Evolutionary conservation across 1,284 basidiomycete genomes (phyloP).

Genomic region (Apiotrichum siamense): DNA sequence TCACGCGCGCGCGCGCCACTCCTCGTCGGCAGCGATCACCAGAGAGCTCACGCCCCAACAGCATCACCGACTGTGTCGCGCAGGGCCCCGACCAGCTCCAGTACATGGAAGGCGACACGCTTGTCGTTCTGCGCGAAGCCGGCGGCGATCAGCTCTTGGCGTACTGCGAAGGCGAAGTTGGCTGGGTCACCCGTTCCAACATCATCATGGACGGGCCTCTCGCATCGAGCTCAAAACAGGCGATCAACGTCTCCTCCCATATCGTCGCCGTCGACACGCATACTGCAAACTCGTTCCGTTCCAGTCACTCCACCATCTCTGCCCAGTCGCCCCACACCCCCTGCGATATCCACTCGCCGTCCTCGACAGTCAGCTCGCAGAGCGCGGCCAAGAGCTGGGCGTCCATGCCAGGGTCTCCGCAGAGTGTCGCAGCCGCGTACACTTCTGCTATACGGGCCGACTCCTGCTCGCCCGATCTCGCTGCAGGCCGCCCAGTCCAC

Average conservation of each 20-base stretch:
- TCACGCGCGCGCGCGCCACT: too few species aligned
- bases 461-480: too few species aligned
- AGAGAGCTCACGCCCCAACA: too few species aligned
- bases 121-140: slow-evolving; percentile 71
- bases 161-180: slow-evolving; percentile 86
- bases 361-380: neutral
- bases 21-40: too few species aligned
- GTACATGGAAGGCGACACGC: slow-evolving; percentile 79
- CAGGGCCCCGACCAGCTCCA: slow-evolving; percentile 73
- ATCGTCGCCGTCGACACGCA: neutral
- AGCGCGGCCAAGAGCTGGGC: neutral
- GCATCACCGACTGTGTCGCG: slow-evolving; percentile 62
- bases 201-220: neutral
- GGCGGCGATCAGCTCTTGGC: slow-evolving; percentile 56
- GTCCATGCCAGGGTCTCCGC: neutral
- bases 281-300: neutral
- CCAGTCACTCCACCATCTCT: neutral
- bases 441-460: too few species aligned
- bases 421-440: neutral
- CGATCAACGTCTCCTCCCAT: too few species aligned
- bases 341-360: neutral
- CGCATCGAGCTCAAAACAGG: slow-evolving; percentile 11
- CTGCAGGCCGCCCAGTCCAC: too few species aligned
- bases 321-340: neutral
- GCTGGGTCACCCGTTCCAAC: slow-evolving; percentile 59